Evolutionary conservation across 257 asterid genomes (phyloP).

Genomic region (Haberlea rhodopensis): DNA sequence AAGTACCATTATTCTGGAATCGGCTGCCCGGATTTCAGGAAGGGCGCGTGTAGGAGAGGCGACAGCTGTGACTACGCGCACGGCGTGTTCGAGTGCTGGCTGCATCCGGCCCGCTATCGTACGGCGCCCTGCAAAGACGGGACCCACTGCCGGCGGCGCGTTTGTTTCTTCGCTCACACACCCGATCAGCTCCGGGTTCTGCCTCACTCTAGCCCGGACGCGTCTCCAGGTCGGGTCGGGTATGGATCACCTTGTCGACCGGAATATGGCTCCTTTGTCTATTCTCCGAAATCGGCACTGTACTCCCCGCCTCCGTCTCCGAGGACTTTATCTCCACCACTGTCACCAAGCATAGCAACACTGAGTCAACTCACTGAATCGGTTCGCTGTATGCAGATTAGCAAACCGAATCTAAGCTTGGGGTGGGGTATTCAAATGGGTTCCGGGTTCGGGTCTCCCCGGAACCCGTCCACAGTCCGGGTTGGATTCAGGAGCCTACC

Average conservation of each 20-base stretch:
- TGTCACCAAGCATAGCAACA: slow-evolving; percentile 27
- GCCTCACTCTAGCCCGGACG: slow-evolving; percentile 47
- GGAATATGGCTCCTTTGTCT: no score
- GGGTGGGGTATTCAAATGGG: slow-evolving; percentile 42
- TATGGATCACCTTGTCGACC: no score
- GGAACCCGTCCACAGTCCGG: slow-evolving; percentile 27
- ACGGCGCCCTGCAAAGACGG: no score
- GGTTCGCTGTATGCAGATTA: slow-evolving; percentile 37
- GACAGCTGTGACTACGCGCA: no score
- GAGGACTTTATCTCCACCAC: slow-evolving; percentile 33
- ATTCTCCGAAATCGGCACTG: no score
- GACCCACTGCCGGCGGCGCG: slow-evolving; percentile 75
- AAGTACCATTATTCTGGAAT: slow-evolving; percentile 66
- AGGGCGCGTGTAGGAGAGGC: no score
- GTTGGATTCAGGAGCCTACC: slow-evolving; percentile 46
- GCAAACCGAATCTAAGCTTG: slow-evolving; percentile 28
- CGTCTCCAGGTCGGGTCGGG: no score
- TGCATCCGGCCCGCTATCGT: no score
- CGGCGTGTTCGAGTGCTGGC: no score
- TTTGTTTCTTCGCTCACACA: slow-evolving; percentile 88
- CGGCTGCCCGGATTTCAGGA: slow-evolving; percentile 81
- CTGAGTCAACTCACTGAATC: slow-evolving; percentile 39
- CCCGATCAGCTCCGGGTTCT: slow-evolving; percentile 68
- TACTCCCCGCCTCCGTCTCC: slow-evolving; percentile 39
- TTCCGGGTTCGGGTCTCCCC: slow-evolving; percentile 33